Conservation (phyloP, 2,329 filamentous ascomycete species). For the Magnaporthiopsis rhizophila region DNA sequence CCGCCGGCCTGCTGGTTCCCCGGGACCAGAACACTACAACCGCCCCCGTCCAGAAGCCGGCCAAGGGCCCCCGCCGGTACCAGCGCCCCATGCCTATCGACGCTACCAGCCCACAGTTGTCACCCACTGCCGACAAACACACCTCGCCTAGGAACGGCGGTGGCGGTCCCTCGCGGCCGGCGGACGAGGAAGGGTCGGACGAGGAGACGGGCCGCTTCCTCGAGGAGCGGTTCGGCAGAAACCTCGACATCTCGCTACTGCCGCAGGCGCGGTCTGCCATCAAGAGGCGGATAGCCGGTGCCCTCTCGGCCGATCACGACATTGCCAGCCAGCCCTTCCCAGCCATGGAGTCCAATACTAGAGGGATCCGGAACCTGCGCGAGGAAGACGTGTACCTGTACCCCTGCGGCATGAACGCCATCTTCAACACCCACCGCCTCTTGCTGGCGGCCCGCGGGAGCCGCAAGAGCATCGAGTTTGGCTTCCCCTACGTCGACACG, state of each 20-base stretch:
- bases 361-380: conserved; percentile 57
- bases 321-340: conserved; percentile 29
- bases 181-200: conserved; percentile 13
- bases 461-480: conserved; percentile 77
- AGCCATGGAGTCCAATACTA: conserved; percentile 38
- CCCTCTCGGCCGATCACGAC: conserved; percentile 65
- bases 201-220: conserved; percentile 73
- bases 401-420: conserved; percentile 88
- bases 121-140: conserved; percentile 10
- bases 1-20: conserved; percentile 51
- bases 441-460: conserved; percentile 55
- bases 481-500: conserved; percentile 97
- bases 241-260: conserved; percentile 72
- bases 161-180: no score
- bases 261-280: conserved; percentile 80
- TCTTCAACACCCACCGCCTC: conserved; percentile 77
- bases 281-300: conserved; percentile 78
- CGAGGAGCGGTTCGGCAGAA: conserved; percentile 89
- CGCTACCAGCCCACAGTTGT: conserved; percentile 13
- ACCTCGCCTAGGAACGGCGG: neutral
- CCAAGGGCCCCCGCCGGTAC: conserved; percentile 74
- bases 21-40: neutral
- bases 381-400: conserved; percentile 87
- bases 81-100: conserved; percentile 48
- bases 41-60: conserved; percentile 24